Conservation (phyloP, 306 rosid genomes). For the Rosa persica region DNA sequence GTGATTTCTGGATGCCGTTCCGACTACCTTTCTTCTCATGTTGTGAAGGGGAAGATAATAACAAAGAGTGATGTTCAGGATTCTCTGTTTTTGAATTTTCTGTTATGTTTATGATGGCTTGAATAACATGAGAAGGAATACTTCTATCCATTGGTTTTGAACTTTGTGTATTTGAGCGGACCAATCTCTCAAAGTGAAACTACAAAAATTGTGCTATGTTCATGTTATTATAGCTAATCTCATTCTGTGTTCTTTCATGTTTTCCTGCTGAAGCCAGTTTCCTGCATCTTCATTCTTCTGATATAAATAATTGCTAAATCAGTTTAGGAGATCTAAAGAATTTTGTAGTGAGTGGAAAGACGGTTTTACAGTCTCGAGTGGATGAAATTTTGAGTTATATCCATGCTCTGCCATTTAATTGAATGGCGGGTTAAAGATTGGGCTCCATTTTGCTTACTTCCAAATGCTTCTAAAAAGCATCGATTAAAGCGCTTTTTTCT, state of each 20-base stretch:
- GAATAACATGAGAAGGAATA: slow-evolving; percentile 14
- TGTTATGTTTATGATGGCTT: slow-evolving; percentile 8
- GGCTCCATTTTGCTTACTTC: background rate
- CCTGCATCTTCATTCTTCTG: background rate
- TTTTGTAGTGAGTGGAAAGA: background rate
- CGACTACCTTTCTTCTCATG: slow-evolving; percentile 22
- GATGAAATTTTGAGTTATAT: background rate
- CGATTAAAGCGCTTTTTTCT: background rate
- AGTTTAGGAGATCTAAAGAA: background rate
- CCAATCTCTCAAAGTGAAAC: background rate
- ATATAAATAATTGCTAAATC: background rate
- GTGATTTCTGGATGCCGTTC: slow-evolving; percentile 45
- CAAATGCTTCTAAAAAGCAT: background rate
- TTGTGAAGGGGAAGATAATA: slow-evolving; percentile 37
- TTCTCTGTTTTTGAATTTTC: slow-evolving; percentile 11
- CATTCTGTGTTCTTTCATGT: background rate
- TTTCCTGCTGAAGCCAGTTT: background rate
- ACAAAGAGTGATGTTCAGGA: slow-evolving; percentile 38
- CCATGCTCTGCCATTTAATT: too few relatives aligned
- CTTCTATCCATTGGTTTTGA: slow-evolving; percentile 3
- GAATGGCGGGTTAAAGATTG: background rate
- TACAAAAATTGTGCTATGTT: background rate
- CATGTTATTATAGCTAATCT: background rate
- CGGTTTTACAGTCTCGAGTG: background rate
- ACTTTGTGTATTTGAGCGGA: background rate